Evolutionary conservation across 2,329 filamentous ascomycete genomes (phyloP), one percentile per base, ranked within the genome.

Genomic region (Claviceps sp.): DNA sequence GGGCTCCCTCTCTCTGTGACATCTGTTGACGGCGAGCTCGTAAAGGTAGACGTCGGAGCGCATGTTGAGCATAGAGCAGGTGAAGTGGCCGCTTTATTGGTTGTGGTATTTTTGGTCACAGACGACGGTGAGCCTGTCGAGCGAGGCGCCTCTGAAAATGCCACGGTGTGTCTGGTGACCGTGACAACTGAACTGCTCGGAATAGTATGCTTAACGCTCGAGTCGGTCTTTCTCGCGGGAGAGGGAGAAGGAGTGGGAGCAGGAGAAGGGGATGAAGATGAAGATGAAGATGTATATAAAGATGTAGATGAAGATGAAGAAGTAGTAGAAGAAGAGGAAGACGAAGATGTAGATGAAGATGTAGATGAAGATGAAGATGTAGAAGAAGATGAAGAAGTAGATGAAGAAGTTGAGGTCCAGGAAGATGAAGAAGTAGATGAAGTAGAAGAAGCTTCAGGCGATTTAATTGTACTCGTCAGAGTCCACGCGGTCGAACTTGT

Each of bases 181-280:
- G 67, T 70, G 44, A 70, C 58, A 40, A 61, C 56, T 3, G 61
- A 59, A 37, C 61, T 59, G 51, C 67, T 69, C 6, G 65, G 63
- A 41, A 70, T 62, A 7, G 65, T 68, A 46, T 61, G 63, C 20
- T 66, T 70, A 49, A 60, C 60, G 20, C 66, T 66, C 11, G 67
- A 69, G 55, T 69, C 67, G 11, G 65, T 66, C 59, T 61, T 64
- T 43, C 54, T 59, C 37, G 42, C 14, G 37, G 45, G 8, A 20
- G 38, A 26, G 7, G 16, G 41, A 38, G 41, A 37, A 30, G 8
- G 8, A 30, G 26, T 9, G 9, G 8, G 26, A 34, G 30, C 9
- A 11, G 9, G 4, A 34, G 30, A 34, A 34, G 30, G 9, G 30
- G 9, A 11, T 34, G 1, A 34, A 34, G 30, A 34, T 30, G 26